Base-by-base conservation (phyloP, 805 yeast genomes). In the Nakazawaea peltata region DNA sequence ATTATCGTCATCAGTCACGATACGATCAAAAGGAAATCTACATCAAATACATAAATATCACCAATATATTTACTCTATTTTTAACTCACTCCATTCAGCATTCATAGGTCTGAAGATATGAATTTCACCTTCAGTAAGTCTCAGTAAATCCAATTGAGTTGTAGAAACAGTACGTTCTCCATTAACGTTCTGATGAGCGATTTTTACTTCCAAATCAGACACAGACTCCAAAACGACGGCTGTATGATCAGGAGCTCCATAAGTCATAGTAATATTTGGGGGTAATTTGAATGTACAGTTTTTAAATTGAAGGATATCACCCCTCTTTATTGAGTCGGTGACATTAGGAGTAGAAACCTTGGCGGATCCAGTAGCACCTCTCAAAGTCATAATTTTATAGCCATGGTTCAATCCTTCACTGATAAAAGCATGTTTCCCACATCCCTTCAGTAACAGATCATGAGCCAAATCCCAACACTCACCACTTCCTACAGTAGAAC, bases 391-490 rank as follows among this genome's bases (percentile, higher is more conserved):
- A 21, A 33, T 28, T 24, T 29, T 14, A 25, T 37, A 37, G 26
- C 80, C 80, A 44, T 74, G 79, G 16, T 51, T 59, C 11, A 50
- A 45, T 13, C 69, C 70, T 12, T 61, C 54, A 12, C 74, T 66
- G 2, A 71, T 67, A 50, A 73, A 71, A 1, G 80, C 78, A 46
- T 71, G 73, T 19, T 63, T 69, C 0, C 79, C 79, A 47, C 79
- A 72, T 0, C 74, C 74, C 40, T 69, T 66, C 32, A 56, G 49
- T 28, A 74, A 53, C 0, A 79, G 77, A 32, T 70, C 71, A 34
- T 61, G 67, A 0, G 78, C 80, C 39, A 74, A 59, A 23, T 74
- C 74, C 79, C 79, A 74, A 44, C 81, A 73, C 44, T 74, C 79
- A 5, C 81, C 81, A 26, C 63, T 50, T 2, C 76, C 77, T 9